Evolutionary conservation across 805 yeast genomes (phyloP), one percentile per base, ranked within the genome.

Genomic region (Cyberlindnera subsufficiens): DNA sequence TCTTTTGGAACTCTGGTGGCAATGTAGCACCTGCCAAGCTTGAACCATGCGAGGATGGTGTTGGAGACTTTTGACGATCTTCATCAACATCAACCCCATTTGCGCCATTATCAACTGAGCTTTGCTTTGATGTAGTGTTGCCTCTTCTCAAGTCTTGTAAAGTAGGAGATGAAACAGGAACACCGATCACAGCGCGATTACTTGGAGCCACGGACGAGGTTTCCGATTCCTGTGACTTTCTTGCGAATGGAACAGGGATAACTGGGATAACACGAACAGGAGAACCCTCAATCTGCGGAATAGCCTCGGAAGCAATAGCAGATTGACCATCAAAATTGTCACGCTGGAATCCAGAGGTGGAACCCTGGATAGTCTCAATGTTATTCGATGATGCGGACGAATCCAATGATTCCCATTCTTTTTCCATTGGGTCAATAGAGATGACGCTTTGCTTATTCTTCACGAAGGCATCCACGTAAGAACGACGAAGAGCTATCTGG

Each of bases 1-100:
- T 52, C 40, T 51, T 54, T 41, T 52, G 53, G 42, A 55, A 54
- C 32, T 54, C 51, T 7, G 60, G 60, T 22, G 60, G 60, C 9
- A 52, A 44, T 5, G 56, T 52, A 5, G 56, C 56, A 33, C 56
- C 56, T 29, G 52, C 51, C 30, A 50, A 36, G 31, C 48, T 42
- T 10, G 47, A 43, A 36, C 46, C 39, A 1, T 41, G 33, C 7
- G 46, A 44, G n/a, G 52, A 43, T 34, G 46, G 45, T 6, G 46
- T 42, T 6, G 52, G 42, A 3, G 44, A 32, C 20, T 37, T 33
- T 19, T 39, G 30, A 30, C 29, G 32, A 31, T 15, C 20, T 31
- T 19, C 39, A 18, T 27, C 36, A 19, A 19, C 30, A 16, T 34
- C 35, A 37, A 36, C 43, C 30, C 30, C 38, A 29, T 29, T 37